These are phyloP conservation scores for Lasiosphaeris hirsuta DNA, from an alignment of 495 filamentous ascomycete species.

Conservation along the genomic window DNA sequence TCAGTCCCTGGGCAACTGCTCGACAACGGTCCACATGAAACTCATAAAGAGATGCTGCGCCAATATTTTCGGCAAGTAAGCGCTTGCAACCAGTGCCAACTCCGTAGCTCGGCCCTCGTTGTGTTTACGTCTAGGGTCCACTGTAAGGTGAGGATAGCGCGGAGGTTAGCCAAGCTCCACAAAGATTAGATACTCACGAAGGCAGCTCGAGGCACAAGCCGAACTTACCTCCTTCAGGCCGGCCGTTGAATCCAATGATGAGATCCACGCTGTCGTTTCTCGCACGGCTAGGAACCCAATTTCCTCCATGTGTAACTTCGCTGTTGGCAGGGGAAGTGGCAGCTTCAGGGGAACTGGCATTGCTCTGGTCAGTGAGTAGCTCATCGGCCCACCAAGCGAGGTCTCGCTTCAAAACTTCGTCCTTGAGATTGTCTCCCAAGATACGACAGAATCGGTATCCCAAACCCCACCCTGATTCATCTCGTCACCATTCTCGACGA, in stretches of 20 bases:
- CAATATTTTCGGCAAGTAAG: background rate
- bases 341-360: background rate
- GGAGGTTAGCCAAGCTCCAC: too few relatives aligned
- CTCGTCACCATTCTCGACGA: constrained; percentile 1
- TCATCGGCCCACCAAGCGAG: background rate
- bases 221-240: background rate
- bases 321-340: too few relatives aligned
- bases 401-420: background rate
- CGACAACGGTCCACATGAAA: background rate
- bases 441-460: background rate
- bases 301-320: too few relatives aligned
- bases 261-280: background rate
- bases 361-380: background rate
- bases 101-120: too few relatives aligned
- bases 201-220: too few relatives aligned
- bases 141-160: too few relatives aligned
- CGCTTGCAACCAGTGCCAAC: background rate
- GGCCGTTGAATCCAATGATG: background rate
- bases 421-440: background rate
- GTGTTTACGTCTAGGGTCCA: too few relatives aligned
- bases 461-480: background rate
- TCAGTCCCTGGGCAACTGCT: background rate
- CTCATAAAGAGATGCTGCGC: background rate
- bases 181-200: too few relatives aligned
- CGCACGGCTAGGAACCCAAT: background rate